Base-by-base conservation (phyloP, 2,329 filamentous ascomycete species). In the Lachnellula subtilissima region DNA sequence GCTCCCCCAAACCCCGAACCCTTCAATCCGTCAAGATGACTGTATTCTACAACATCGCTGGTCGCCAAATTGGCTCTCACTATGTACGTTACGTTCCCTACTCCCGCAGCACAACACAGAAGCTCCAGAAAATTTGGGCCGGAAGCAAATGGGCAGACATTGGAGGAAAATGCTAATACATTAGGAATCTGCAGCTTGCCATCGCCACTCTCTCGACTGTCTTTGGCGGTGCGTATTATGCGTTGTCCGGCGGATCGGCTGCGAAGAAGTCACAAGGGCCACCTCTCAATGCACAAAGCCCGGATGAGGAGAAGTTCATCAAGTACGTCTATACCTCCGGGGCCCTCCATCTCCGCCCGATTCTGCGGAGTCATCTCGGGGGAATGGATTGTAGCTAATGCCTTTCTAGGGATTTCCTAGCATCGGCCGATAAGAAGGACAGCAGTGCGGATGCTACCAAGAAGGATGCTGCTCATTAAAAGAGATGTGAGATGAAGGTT, bases 281-380 rank as follows among this genome's bases (percentile, higher is more conserved):
- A 61, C 68, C 69, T 15, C 66, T 71, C 57, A 70, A 71, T 55
- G 69, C 69, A n/a, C 50, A 56, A 53, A 70, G 68, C 53, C 63
- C 66, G 19, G 69, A 70, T 37, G 68, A 71, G 65, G 69, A 70
- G 64, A 69, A 56, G 52, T 71, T 69, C 57, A 70, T 71, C 56
- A 69, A 70, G 69, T 70, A 67, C 51, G 68, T 67, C 39, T 11
- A 15, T 25, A 39, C 32, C 39, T 40, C 17, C 2, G 36, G 28
- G 17, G 14, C 4, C 32, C 12, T 23, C 14, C 36, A 6, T 14
- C n/a, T 8, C 28, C 28, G 8, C 9, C 28, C 8, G 17, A 35
- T 28, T 28, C 40, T 42, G 45, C 15, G 14, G 12, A 42, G 5
- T 11, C 19, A 40, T 5, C 12, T 28, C 5, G 36, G 8, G 17